phyloP scores from a whole-genome alignment of 306 rosid species.

The Medicago lupulina region DNA sequence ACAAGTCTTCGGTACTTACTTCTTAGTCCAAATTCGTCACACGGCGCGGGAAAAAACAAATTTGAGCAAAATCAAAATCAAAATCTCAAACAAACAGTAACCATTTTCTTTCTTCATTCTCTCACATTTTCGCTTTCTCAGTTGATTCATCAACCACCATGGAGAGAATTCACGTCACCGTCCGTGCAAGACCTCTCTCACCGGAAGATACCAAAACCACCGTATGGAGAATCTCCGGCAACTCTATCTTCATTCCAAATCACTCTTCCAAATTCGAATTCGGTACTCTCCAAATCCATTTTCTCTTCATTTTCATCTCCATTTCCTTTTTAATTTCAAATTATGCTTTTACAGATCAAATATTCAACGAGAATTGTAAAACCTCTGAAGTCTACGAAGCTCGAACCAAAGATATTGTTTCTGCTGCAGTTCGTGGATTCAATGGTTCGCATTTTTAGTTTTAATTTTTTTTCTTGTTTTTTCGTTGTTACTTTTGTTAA shows the following conservation, averaged over 20 bases:
- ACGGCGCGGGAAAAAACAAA: background rate
- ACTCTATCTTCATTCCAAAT: slow-evolving; percentile 73
- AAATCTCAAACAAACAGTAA: background rate
- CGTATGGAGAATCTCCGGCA: slow-evolving; percentile 76
- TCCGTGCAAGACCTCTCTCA: slow-evolving; percentile 83
- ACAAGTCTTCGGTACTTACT: background rate
- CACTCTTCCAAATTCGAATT: slow-evolving; percentile 71
- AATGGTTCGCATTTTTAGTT: slow-evolving; percentile 52
- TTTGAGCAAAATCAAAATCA: no score
- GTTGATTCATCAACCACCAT: slow-evolving; percentile 28
- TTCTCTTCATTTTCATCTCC: background rate
- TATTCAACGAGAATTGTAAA: slow-evolving; percentile 65
- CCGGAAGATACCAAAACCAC: slow-evolving; percentile 70
- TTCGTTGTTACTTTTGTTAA: background rate
- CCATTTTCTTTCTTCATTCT: background rate
- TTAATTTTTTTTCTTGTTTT: background rate
- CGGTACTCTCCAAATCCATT: slow-evolving; percentile 63
- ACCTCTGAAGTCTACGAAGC: slow-evolving; percentile 71
- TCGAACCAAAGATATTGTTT: slow-evolving; percentile 76
- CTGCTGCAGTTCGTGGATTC: slow-evolving; percentile 87
- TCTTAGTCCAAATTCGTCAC: background rate
- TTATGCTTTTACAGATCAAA: slow-evolving; percentile 54
- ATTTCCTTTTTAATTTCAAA: background rate
- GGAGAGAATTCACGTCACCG: slow-evolving; percentile 88
- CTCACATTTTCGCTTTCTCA: no score